Conservation (phyloP, 768 basidiomycete species). For the Hygrocybe punicea region DNA sequence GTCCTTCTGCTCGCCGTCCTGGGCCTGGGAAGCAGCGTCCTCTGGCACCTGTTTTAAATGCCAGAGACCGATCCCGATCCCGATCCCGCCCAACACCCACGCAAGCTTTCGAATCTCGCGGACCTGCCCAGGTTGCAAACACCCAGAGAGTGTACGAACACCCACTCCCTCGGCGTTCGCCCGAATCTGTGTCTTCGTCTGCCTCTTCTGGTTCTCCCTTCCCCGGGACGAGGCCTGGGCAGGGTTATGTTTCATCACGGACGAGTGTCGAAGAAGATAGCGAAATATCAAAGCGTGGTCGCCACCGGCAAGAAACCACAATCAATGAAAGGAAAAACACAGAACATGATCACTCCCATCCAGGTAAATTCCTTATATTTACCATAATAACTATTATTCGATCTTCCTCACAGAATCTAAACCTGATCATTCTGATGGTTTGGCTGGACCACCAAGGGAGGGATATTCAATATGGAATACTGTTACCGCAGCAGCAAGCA, state of each 20-base stretch:
- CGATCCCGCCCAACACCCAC: no score
- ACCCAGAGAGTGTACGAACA: not conserved
- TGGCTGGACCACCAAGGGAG: constrained; percentile 25
- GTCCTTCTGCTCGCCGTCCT: not conserved
- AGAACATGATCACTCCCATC: not conserved
- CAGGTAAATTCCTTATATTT: not conserved
- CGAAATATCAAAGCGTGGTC: constrained; percentile 10
- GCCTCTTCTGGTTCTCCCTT: constrained; percentile 35
- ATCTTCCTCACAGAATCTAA: not conserved
- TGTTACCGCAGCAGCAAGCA: constrained; percentile 51
- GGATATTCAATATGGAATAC: constrained; percentile 54
- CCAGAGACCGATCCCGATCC: no score
- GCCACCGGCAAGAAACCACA: constrained; percentile 5
- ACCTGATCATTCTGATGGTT: constrained; percentile 7
- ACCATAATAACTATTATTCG: not conserved
- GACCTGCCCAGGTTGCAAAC: not conserved
- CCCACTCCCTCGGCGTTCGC: constrained; percentile 9
- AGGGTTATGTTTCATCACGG: constrained; percentile 39
- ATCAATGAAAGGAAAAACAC: not conserved
- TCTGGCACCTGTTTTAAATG: no score
- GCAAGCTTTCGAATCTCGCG: no score
- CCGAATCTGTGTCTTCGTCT: constrained; percentile 26
- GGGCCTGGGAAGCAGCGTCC: not conserved
- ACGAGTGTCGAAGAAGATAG: constrained; percentile 45
- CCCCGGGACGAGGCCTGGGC: constrained; percentile 32